Evolutionary conservation across 169 alveolate species (phyloP).

Genomic region (Amoebophrya sp.): DNA sequence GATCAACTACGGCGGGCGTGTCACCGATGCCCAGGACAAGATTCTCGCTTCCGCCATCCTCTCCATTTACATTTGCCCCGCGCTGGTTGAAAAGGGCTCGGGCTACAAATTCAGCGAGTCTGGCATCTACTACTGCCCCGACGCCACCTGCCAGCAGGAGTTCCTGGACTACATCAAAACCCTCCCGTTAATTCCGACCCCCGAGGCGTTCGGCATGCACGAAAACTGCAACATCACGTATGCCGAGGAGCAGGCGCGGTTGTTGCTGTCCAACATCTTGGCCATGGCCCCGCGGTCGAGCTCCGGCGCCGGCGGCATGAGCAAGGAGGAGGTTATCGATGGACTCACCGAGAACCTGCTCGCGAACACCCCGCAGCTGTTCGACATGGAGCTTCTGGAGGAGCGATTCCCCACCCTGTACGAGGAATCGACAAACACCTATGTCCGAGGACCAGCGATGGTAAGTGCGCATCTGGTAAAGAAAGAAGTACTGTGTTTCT

Average conservation of each 20-base stretch:
- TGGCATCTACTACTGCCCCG: conserved; percentile 70
- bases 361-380: conserved; percentile 54
- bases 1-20: conserved; percentile 85
- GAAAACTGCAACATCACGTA: conserved; percentile 61
- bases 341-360: conserved; percentile 50
- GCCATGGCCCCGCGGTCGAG: conserved; percentile 18
- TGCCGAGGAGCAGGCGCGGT: conserved; percentile 21
- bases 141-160: conserved; percentile 61
- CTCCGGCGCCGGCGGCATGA: conserved; percentile 58
- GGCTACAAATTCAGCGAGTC: conserved; percentile 65
- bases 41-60: conserved; percentile 56
- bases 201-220: conserved; percentile 87
- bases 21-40: conserved; percentile 78
- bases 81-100: conserved; percentile 35
- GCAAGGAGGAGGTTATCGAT: conserved; percentile 58
- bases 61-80: conserved; percentile 42
- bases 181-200: conserved; percentile 71
- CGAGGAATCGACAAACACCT: conserved; percentile 67
- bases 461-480: too few species aligned
- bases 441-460: not conserved
- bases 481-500: not conserved
- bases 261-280: conserved; percentile 3
- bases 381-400: conserved; percentile 58
- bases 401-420: conserved; percentile 64
- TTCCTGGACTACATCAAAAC: conserved; percentile 62